These are phyloP conservation scores for Pseudohyphozyma bogoriensis DNA, from an alignment of 768 basidiomycete species.

Conservation along the genomic window DNA sequence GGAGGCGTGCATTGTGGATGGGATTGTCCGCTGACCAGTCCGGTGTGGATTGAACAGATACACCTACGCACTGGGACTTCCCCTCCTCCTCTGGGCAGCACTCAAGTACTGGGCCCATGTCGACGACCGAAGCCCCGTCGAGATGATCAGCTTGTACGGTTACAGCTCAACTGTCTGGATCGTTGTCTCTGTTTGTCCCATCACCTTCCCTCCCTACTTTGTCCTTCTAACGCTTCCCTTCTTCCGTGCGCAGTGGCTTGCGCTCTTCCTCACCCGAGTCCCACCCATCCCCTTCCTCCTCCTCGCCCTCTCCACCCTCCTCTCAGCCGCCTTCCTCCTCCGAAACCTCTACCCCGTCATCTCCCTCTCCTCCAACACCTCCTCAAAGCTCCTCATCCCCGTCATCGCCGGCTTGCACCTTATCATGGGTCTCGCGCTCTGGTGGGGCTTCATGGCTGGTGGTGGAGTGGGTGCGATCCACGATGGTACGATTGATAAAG, in stretches of 20 bases:
- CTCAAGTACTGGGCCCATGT: conserved; percentile 71
- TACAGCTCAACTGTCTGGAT: conserved; percentile 74
- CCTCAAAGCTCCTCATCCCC: conserved; percentile 69
- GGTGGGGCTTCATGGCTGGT: conserved; percentile 58
- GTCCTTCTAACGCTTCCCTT: neutral
- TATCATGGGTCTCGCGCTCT: conserved; percentile 72
- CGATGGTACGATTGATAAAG: no score
- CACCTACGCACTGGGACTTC: conserved; percentile 71
- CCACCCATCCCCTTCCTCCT: conserved; percentile 73
- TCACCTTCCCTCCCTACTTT: conserved; percentile 39
- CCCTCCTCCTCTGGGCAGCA: conserved; percentile 70
- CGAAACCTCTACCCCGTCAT: conserved; percentile 83
- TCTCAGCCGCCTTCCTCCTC: conserved; percentile 80
- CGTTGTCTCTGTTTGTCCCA: conserved; percentile 71
- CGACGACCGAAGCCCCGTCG: conserved; percentile 78
- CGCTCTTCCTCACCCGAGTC: conserved; percentile 37
- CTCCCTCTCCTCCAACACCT: conserved; percentile 71
- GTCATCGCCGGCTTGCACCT: conserved; percentile 64
- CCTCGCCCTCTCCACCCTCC: conserved; percentile 56
- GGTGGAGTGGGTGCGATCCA: no score
- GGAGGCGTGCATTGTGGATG: no score
- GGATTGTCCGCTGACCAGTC: no score
- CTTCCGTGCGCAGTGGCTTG: conserved; percentile 12
- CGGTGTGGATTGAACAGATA: conserved; percentile 43
- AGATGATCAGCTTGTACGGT: conserved; percentile 45